Percentiles rank a stretch among this genome's conserved stretches.
Evolutionary conservation across 2,329 filamentous ascomycete species (phyloP).

Genomic region (Orbilia blumenaviensis): DNA sequence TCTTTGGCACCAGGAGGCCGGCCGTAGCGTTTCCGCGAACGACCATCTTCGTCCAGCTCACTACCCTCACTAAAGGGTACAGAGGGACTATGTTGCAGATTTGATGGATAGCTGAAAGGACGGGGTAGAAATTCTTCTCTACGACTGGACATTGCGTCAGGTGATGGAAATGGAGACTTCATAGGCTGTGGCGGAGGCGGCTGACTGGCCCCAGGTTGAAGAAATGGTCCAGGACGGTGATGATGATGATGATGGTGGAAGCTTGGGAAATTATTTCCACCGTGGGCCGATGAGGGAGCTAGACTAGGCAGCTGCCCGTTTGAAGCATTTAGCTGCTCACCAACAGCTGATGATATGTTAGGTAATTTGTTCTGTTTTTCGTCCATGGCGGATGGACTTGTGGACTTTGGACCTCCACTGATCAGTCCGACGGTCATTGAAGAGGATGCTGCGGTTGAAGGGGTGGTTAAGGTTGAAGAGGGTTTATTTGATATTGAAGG

Average conservation of each 20-base stretch:
- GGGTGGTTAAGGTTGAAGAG: constrained; percentile 42
- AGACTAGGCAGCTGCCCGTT: constrained; percentile 31
- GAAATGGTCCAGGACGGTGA: constrained; percentile 22
- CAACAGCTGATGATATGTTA: constrained; percentile 36
- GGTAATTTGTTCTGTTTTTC: constrained; percentile 38
- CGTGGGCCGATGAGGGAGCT: constrained; percentile 7
- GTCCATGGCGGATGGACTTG: constrained; percentile 28
- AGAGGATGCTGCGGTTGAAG: constrained; percentile 42
- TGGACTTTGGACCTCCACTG: constrained; percentile 34
- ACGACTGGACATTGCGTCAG: constrained; percentile 41
- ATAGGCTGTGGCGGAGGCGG: constrained; percentile 16
- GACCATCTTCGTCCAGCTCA: constrained; percentile 42
- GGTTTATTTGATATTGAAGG: constrained; percentile 32
- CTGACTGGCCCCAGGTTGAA: constrained; percentile 29
- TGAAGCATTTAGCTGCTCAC: constrained; percentile 29
- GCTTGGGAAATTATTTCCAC: constrained; percentile 32
- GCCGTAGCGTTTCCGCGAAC: constrained; percentile 49
- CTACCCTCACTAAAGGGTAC: constrained; percentile 32
- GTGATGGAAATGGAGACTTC: constrained; percentile 49
- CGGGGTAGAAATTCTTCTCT: constrained; percentile 48
- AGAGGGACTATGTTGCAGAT: constrained; percentile 17
- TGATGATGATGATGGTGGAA: constrained; percentile 49
- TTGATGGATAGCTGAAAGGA: constrained; percentile 34
- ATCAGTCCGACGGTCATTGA: constrained; percentile 25
- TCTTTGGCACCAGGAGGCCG: constrained; percentile 51